Conservation (phyloP, 306 rosid species). For the Abrus precatorius region DNA sequence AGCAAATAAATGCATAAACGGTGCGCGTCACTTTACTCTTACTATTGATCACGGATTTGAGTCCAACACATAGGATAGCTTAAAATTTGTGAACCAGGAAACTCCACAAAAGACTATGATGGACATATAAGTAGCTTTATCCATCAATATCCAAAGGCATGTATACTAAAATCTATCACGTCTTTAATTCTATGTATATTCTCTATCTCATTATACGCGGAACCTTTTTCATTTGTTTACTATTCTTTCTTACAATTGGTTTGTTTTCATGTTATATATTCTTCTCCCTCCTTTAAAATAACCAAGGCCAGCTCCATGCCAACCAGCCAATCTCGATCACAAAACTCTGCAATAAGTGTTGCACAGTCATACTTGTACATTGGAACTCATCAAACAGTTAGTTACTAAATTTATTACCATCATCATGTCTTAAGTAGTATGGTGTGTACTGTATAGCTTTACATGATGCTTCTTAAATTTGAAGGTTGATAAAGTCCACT, state of each 20-base stretch:
- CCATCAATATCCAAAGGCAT: slow-evolving; percentile 24
- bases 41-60: slow-evolving; percentile 27
- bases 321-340: slow-evolving; percentile 42
- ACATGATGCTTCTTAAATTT: slow-evolving; percentile 22
- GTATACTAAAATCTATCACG: slow-evolving; percentile 28
- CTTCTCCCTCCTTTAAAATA: slow-evolving; percentile 32
- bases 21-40: slow-evolving; percentile 12
- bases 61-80: slow-evolving; percentile 19
- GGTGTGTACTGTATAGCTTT: slow-evolving; percentile 3
- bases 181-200: slow-evolving; percentile 25
- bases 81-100: slow-evolving; percentile 53
- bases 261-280: slow-evolving; percentile 30
- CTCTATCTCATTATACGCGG: background rate
- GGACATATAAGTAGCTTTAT: slow-evolving; percentile 34
- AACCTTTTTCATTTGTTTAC: slow-evolving; percentile 37
- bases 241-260: slow-evolving; percentile 35
- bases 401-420: slow-evolving; percentile 32
- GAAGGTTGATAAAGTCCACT: slow-evolving; percentile 41
- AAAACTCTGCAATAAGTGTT: slow-evolving; percentile 34
- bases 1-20: slow-evolving; percentile 19
- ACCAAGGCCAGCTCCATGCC: slow-evolving; percentile 52
- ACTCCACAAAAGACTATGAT: slow-evolving; percentile 58
- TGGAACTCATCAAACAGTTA: slow-evolving; percentile 52
- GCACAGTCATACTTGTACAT: slow-evolving; percentile 37
- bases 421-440: slow-evolving; percentile 20